Evolutionary conservation across 73 alveolate genomes (phyloP).

Genomic region (Diophrys sp.): DNA sequence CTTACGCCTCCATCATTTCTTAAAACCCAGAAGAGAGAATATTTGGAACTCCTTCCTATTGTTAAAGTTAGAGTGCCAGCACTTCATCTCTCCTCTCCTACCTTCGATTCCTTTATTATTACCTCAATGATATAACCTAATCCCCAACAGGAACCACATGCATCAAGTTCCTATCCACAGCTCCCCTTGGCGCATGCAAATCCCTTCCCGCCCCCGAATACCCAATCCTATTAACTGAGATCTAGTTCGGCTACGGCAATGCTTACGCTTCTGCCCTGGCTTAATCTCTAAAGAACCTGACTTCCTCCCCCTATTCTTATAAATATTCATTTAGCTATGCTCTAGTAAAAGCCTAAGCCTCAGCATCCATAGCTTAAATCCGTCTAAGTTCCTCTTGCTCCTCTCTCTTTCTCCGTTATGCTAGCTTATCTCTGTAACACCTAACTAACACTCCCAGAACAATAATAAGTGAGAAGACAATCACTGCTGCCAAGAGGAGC

Average conservation of each 20-base stretch:
- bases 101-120: neutral
- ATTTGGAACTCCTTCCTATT: neutral
- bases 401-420: neutral
- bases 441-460: neutral
- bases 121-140: neutral
- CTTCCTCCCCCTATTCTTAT: neutral
- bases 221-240: neutral
- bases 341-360: neutral
- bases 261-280: too few species aligned
- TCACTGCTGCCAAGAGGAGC: neutral
- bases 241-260: too few species aligned
- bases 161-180: neutral
- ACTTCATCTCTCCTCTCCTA: neutral
- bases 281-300: neutral
- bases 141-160: neutral
- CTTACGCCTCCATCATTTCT: too few species aligned
- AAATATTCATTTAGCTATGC: neutral
- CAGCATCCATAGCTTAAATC: neutral
- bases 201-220: too few species aligned
- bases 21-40: too few species aligned
- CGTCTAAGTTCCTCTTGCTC: neutral
- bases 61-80: neutral
- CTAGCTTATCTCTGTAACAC: neutral
- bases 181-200: neutral
- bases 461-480: neutral